phyloP scores from a whole-genome alignment of 1,284 basidiomycete genomes.

The Ceraceosorus bombacis region DNA sequence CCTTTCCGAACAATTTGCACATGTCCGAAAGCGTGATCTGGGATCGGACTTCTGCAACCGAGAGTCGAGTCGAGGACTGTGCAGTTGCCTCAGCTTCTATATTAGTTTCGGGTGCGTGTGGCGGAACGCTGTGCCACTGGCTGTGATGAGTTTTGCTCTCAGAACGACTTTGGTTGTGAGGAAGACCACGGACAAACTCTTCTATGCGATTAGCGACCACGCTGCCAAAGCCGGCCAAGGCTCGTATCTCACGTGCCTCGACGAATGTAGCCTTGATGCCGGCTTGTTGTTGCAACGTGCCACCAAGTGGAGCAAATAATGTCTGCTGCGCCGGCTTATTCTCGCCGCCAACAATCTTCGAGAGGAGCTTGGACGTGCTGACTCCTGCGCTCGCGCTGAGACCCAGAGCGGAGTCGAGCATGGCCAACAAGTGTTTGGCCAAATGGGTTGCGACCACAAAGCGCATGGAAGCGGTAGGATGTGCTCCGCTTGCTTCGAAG shows the following conservation, averaged over 20 bases:
- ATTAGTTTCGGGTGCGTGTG: conserved; percentile 19
- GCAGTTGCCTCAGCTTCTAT: neutral
- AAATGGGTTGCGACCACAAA: conserved; percentile 42
- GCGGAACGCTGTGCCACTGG: conserved; percentile 16
- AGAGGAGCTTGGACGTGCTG: conserved; percentile 43
- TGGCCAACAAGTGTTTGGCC: conserved; percentile 37
- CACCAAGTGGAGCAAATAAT: conserved; percentile 12
- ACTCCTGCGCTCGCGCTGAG: conserved; percentile 49
- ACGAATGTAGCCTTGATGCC: conserved; percentile 18
- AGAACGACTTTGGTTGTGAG: neutral
- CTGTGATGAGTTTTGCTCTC: neutral
- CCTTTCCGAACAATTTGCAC: conserved; percentile 26
- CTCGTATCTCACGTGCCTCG: conserved; percentile 31
- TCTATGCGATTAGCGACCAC: conserved; percentile 18
- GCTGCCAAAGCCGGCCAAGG: conserved; percentile 33
- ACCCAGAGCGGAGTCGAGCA: conserved; percentile 41
- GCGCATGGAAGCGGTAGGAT: conserved; percentile 11
- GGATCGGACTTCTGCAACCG: no score
- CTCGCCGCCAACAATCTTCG: conserved; percentile 45
- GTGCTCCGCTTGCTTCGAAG: conserved; percentile 15
- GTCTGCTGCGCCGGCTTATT: conserved; percentile 50
- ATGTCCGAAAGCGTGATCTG: conserved; percentile 18
- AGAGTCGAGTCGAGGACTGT: neutral
- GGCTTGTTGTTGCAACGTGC: no score
- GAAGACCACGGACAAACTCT: neutral